These are phyloP conservation scores for Botrytis galanthina DNA, from an alignment of 2,329 filamentous ascomycete genomes.

Conservation along the genomic window DNA sequence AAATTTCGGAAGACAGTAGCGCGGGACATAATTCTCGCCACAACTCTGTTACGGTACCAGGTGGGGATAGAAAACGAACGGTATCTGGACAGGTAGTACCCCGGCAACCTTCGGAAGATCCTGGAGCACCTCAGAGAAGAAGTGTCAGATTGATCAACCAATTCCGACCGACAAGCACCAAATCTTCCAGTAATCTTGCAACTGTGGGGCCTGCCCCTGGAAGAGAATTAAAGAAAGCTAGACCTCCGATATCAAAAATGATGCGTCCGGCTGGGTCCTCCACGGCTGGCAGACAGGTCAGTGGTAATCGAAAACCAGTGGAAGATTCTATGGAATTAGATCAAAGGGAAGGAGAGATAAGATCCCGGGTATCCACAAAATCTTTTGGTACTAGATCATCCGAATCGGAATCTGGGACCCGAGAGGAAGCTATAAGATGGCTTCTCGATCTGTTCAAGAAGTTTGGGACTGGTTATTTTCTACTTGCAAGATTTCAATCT, in stretches of 20 bases:
- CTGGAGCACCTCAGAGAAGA: constrained; percentile 61
- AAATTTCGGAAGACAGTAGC: constrained; percentile 32
- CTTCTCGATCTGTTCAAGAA: constrained; percentile 79
- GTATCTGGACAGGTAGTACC: constrained; percentile 77
- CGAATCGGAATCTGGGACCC: constrained; percentile 56
- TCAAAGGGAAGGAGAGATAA: constrained; percentile 53
- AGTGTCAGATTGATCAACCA: constrained; percentile 72
- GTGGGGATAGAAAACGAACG: constrained; percentile 77
- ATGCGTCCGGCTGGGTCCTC: constrained; percentile 66
- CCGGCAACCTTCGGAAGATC: constrained; percentile 57
- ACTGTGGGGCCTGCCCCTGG: constrained; percentile 59
- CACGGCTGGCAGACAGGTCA: constrained; percentile 81
- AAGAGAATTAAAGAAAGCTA: constrained; percentile 80
- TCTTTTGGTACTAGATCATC: constrained; percentile 33
- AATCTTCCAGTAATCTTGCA: constrained; percentile 49
- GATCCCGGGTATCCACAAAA: constrained; percentile 32
- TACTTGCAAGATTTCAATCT: constrained; percentile 75
- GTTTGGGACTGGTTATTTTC: constrained; percentile 75
- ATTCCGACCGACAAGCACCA: constrained; percentile 57
- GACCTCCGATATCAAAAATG: constrained; percentile 66
- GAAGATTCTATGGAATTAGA: constrained; percentile 69
- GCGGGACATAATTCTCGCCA: constrained; percentile 27
- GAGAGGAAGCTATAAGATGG: constrained; percentile 73
- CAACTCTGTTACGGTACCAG: constrained; percentile 32
- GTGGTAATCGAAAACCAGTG: constrained; percentile 80